Percentiles rank a stretch among this genome's conserved stretches.
These are phyloP conservation scores for Oehlia diaphana DNA, from an alignment of 192 early-diverging fungal genomes.

Conservation along the genomic window DNA sequence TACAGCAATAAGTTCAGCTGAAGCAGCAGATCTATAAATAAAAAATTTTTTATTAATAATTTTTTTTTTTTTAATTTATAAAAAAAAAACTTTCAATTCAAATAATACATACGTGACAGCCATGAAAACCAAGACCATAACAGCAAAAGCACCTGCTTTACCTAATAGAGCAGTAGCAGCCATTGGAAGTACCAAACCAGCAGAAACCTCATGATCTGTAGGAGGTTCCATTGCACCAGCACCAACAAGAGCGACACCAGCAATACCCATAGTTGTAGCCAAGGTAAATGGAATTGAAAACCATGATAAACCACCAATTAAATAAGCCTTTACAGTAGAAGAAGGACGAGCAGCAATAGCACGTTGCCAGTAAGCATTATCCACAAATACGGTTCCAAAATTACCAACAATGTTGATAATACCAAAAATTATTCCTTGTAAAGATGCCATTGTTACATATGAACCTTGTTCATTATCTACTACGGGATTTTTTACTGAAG, in stretches of 20 bases:
- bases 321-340: slow-evolving; percentile 67
- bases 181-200: slow-evolving; percentile 66
- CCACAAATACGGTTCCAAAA: slow-evolving; percentile 75
- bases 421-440: slow-evolving; percentile 69
- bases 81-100: slow-evolving; percentile 26
- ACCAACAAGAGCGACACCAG: slow-evolving; percentile 64
- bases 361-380: slow-evolving; percentile 76
- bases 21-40: slow-evolving; percentile 51
- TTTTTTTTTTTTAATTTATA: too few species aligned
- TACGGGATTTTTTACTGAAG: slow-evolving; percentile 55
- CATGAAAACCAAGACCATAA: slow-evolving; percentile 71
- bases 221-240: neutral
- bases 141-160: slow-evolving; percentile 61
- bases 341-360: slow-evolving; percentile 69
- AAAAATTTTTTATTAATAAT: too few species aligned
- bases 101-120: slow-evolving; percentile 70
- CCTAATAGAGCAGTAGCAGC: slow-evolving; percentile 67
- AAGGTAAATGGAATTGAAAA: slow-evolving; percentile 75
- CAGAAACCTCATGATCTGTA: slow-evolving; percentile 49
- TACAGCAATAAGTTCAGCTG: slow-evolving; percentile 76
- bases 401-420: slow-evolving; percentile 77
- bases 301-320: slow-evolving; percentile 77
- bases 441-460: slow-evolving; percentile 65
- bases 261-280: slow-evolving; percentile 69
- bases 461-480: slow-evolving; percentile 58